phyloP scores from a whole-genome alignment of 164 flowering plant species.

The Platanus orientalis region DNA sequence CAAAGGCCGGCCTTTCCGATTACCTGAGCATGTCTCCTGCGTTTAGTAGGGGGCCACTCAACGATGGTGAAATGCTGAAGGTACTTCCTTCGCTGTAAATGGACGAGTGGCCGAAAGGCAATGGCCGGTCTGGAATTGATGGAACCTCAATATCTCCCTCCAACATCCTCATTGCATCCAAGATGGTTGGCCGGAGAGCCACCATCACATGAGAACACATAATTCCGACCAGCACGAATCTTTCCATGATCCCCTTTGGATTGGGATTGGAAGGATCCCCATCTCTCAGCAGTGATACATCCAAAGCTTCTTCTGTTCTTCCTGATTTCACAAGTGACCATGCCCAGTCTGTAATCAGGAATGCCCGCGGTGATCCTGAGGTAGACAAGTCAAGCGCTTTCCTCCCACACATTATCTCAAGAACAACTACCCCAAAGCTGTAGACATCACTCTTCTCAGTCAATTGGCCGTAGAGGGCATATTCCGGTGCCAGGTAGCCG shows the following conservation, averaged over 20 bases:
- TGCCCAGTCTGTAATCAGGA: slow-evolving; percentile 82
- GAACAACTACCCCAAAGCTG: slow-evolving; percentile 73
- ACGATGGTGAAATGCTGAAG: slow-evolving; percentile 50
- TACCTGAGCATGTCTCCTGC: slow-evolving; percentile 57
- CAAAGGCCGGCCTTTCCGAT: background rate
- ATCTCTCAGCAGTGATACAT: slow-evolving; percentile 33
- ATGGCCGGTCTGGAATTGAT: slow-evolving; percentile 64
- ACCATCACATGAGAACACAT: slow-evolving; percentile 92
- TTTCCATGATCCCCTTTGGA: slow-evolving; percentile 59
- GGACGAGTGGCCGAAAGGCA: slow-evolving; percentile 51
- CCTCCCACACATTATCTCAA: slow-evolving; percentile 84
- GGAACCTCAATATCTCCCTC: slow-evolving; percentile 93
- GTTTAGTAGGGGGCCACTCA: slow-evolving; percentile 36
- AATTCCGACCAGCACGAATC: slow-evolving; percentile 70
- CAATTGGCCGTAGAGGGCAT: slow-evolving; percentile 82
- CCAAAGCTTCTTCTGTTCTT: slow-evolving; percentile 44
- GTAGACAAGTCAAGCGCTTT: slow-evolving; percentile 63
- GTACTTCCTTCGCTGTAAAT: slow-evolving; percentile 24
- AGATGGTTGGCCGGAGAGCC: slow-evolving; percentile 68
- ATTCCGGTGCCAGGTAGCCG: slow-evolving; percentile 85
- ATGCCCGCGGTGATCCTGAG: slow-evolving; percentile 28
- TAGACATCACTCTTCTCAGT: slow-evolving; percentile 90
- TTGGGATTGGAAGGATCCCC: slow-evolving; percentile 28
- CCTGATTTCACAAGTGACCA: slow-evolving; percentile 72
- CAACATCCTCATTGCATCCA: slow-evolving; percentile 75